Evolutionary conservation across 176 grass and related monocot genomes (phyloP), one percentile per base, ranked within the genome.

Genomic region (Otatea glauca): DNA sequence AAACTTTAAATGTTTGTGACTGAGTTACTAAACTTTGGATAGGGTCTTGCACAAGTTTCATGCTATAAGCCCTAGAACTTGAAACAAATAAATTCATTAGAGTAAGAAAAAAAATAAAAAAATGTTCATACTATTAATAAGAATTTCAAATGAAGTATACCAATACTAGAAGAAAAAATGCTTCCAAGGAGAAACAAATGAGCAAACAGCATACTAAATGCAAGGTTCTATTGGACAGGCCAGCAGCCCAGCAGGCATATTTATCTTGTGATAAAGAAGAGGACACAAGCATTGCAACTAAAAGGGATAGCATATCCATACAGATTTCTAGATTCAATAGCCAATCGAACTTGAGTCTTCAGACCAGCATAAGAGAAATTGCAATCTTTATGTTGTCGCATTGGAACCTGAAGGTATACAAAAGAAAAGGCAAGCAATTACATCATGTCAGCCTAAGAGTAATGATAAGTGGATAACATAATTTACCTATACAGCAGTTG

Each of bases 311-410:
- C 4, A 76, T 65, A 70, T 85, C 39, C 96, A 83, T 88, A 95
- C 89, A 95, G 50, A 78, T 95, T 89, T 83, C 71, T 92, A 53
- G 88, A 86, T 92, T 95, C 91, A 86, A 95, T 98, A 63, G 93
- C 93, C 68, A 95, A 53, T 89, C 93, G 89, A 81, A 98, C 91
- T 98, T 98, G 96, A 85, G 96, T 95, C 91, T 98, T 95, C 72
- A 98, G 83, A 67, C 96, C 96, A 81, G 96, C 96, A 94, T 98
- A 98, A 59, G 96, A 98, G 71, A 98, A 98, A 86, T 98, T 98
- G 86, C 96, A 98, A 87, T 98, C 93, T 87, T 98, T 98, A 65
- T 98, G 91, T 72, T 95, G 96, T 73, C 89, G 74, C 96, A 98
- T 98, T 25, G 96, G 91, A 88, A 98, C 88, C 96, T 98, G 61